These are phyloP conservation scores for Candida silvatica DNA, from an alignment of 805 yeast genomes.

Conservation along the genomic window DNA sequence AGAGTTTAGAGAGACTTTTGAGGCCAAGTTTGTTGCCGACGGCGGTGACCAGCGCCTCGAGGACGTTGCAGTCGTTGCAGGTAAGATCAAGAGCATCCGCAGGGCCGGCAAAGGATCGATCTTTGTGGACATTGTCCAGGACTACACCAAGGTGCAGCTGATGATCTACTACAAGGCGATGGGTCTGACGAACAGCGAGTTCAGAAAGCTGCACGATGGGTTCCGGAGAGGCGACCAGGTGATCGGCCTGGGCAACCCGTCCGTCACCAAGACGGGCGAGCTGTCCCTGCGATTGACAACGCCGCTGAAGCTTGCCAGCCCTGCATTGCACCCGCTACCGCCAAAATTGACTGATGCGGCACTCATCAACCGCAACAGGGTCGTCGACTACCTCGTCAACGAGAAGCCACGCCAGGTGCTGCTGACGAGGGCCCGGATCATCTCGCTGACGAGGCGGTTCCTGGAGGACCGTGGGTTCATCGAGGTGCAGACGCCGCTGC, in stretches of 20 bases:
- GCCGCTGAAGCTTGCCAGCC: conserved; percentile 49
- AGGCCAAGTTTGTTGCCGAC: conserved; percentile 13
- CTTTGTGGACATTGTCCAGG: conserved; percentile 64
- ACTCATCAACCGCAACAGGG: conserved; percentile 57
- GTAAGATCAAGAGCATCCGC: conserved; percentile 51
- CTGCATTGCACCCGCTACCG: conserved; percentile 66
- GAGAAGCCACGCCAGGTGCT: conserved; percentile 37
- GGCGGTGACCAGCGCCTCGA: conserved; percentile 13
- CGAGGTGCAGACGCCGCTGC: conserved; percentile 86
- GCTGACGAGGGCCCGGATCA: conserved; percentile 44
- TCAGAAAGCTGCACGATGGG: conserved; percentile 28
- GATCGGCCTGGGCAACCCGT: conserved; percentile 60
- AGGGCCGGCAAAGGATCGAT: conserved; percentile 60
- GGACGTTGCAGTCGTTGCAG: conserved; percentile 31
- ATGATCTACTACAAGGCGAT: conserved; percentile 47
- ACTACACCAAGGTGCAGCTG: conserved; percentile 48
- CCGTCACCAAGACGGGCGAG: conserved; percentile 71
- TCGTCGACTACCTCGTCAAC: conserved; percentile 65
- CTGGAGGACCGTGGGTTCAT: conserved; percentile 48
- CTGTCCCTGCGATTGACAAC: conserved; percentile 52
- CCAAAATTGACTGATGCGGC: conserved; percentile 47
- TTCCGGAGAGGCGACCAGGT: conserved; percentile 70
- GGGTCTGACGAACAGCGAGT: conserved; percentile 33
- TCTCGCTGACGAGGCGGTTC: conserved; percentile 47
- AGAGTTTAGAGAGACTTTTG: conserved; percentile 27